Evolutionary conservation across 805 yeast genomes (phyloP).

Genomic region (Kregervanrija pseudodelftensis): DNA sequence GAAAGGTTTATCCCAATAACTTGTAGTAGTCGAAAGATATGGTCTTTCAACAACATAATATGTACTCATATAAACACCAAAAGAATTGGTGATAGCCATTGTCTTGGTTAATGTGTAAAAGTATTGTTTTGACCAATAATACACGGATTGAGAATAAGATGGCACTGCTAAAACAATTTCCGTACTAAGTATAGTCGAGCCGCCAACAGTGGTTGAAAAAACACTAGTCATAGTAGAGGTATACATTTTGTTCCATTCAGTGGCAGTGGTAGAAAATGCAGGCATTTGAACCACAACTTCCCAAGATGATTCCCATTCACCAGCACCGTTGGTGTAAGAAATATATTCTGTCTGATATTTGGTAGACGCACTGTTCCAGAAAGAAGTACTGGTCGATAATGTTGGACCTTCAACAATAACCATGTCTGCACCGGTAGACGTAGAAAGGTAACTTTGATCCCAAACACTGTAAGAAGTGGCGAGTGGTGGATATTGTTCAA

Average conservation of each 20-base stretch:
- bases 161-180: constrained; percentile 3
- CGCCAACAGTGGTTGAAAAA: neutral
- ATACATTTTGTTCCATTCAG: constrained; percentile 1
- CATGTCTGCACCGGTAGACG: neutral
- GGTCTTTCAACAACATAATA: constrained; percentile 1
- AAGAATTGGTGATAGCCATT: neutral
- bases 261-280: neutral
- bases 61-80: neutral
- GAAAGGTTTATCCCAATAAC: neutral
- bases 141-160: neutral
- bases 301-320: neutral
- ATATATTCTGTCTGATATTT: neutral
- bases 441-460: constrained; percentile 4
- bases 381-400: neutral
- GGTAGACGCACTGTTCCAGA: neutral
- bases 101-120: neutral
- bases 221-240: neutral
- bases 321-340: neutral
- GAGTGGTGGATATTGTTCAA: constrained; percentile 7
- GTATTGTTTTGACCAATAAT: neutral
- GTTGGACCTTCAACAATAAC: constrained; percentile 2
- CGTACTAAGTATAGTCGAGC: neutral
- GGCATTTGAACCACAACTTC: constrained; percentile 1
- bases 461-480: constrained; percentile 3
- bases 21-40: neutral